These are phyloP conservation scores for Boletus insuetus DNA, from an alignment of 768 basidiomycete genomes.

Conservation along the genomic window DNA sequence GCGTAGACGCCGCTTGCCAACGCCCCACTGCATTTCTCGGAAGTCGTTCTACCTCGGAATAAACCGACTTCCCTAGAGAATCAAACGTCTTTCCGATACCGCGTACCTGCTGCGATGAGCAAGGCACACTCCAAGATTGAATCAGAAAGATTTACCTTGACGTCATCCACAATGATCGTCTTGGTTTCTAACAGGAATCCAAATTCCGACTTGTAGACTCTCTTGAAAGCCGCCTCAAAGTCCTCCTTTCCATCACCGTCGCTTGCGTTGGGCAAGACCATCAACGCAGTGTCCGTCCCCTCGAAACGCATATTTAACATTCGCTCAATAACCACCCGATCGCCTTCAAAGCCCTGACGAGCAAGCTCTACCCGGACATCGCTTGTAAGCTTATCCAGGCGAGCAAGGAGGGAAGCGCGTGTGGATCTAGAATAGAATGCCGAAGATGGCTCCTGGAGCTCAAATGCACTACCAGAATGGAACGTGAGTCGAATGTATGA, in stretches of 20 bases:
- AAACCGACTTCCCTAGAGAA: conserved; percentile 74
- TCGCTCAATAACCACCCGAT: conserved; percentile 71
- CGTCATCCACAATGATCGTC: conserved; percentile 82
- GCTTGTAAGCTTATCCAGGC: conserved; percentile 65
- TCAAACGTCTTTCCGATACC: conserved; percentile 92
- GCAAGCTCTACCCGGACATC: conserved; percentile 66
- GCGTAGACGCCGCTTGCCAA: conserved; percentile 46
- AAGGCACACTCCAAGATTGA: background rate
- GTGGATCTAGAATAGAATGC: conserved; percentile 68
- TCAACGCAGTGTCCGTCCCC: conserved; percentile 89
- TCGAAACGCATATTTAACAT: conserved; percentile 93
- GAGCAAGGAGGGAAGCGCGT: conserved; percentile 49
- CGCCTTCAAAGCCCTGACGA: conserved; percentile 76
- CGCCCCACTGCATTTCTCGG: conserved; percentile 36
- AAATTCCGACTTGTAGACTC: conserved; percentile 82
- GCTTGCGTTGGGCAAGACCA: conserved; percentile 61
- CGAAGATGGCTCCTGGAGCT: conserved; percentile 88
- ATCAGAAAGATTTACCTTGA: conserved; percentile 55
- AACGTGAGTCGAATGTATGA: background rate
- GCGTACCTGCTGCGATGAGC: conserved; percentile 52
- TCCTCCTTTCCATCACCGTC: conserved; percentile 62
- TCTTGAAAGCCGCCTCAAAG: conserved; percentile 77
- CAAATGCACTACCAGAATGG: conserved; percentile 59
- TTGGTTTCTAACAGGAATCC: conserved; percentile 89
- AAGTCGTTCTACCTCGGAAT: conserved; percentile 64